A percentile compares a stretch with the other conserved stretches of the same genome.
Conservation (phyloP, 2,329 filamentous ascomycete genomes). For the Colletotrichum limetticola region DNA sequence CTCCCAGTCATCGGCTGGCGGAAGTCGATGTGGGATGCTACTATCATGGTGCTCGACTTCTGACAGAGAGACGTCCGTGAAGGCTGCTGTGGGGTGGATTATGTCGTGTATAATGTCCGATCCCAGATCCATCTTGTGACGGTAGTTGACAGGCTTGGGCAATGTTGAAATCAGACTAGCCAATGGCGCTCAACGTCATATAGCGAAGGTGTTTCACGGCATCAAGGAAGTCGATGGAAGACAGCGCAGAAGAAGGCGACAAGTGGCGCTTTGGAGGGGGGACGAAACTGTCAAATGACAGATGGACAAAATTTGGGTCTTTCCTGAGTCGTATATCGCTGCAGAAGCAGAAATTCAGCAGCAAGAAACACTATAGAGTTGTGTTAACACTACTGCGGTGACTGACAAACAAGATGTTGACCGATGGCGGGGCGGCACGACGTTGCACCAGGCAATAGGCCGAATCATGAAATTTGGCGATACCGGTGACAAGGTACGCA, state of each 20-base stretch:
- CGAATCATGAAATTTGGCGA: not conserved
- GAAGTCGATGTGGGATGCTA: not conserved
- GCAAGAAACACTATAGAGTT: not conserved
- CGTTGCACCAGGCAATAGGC: not conserved
- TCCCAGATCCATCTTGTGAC: slow-evolving; percentile 62
- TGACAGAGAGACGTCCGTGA: slow-evolving; percentile 36
- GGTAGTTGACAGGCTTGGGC: slow-evolving; percentile 30
- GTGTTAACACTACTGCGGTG: not conserved
- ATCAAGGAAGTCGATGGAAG: slow-evolving; percentile 9
- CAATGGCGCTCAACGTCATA: slow-evolving; percentile 18
- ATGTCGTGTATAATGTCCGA: slow-evolving; percentile 63
- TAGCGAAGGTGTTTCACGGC: slow-evolving; percentile 24
- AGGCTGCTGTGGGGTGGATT: slow-evolving; percentile 68
- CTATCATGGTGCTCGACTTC: not conserved
- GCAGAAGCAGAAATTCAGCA: not conserved
- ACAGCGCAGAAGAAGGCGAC: slow-evolving; percentile 1
- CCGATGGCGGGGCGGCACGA: not conserved
- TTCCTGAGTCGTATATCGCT: not conserved
- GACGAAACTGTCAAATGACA: slow-evolving; percentile 11
- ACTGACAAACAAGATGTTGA: not conserved
- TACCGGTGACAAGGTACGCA: slow-evolving; percentile 1
- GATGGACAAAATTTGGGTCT: not conserved
- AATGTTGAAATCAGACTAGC: not conserved
- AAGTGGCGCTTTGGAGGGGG: slow-evolving; percentile 15
- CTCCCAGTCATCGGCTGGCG: slow-evolving; percentile 50